Evolutionary conservation across 352 stramenopile genomes (phyloP), one percentile per base, ranked within the genome.

Genomic region (Plasmopara viticola): DNA sequence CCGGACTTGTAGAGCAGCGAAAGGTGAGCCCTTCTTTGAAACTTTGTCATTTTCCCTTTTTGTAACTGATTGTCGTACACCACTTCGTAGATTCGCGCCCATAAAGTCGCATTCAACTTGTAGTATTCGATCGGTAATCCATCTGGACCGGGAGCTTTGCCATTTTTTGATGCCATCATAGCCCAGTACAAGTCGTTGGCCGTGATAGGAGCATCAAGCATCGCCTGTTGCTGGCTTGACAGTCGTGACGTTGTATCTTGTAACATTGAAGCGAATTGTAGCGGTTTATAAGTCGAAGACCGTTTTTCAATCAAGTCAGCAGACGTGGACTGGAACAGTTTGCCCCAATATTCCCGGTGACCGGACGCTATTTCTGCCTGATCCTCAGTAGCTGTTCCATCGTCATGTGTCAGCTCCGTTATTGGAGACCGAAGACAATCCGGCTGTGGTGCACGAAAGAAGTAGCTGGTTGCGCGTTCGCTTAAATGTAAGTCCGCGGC

Each of bases 111-210:
- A 1, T 30, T 25, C 20, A 25, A 25, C 3, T 25, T 25, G 20
- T 25, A 25, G 20, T 3, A 1, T 25, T 25, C 20, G 9, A 58
- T 51, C 5, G 49, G 50, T 1, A 64, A 17, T 3, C 56, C 50
- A 13, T 64, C 49, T 0, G 50, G 44, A 4, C 49, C 56, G 1
- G 49, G 41, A 0, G 44, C 40, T 28, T 57, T 56, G 8, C 52
- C 46, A 17, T 47, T 56, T 30, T 28, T 25, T 1, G 20, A 64
- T 15, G 15, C 41, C 42, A 38, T 53, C 5, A 60, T 64, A 2
- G 57, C 46, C 34, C 41, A 59, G n/a, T 50, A 57, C 1, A 64
- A 39, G 15, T 60, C 51, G 25, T 60, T 53, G 2, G 56, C 50
- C 3, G 39, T 59, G 0, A 59, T 14, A 63, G 39, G 5, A 44